Percentiles rank a stretch among this genome's conserved stretches.
phyloP scores from a whole-genome alignment of 352 stramenopile genomes.

The Phytopythium ostracodes region DNA sequence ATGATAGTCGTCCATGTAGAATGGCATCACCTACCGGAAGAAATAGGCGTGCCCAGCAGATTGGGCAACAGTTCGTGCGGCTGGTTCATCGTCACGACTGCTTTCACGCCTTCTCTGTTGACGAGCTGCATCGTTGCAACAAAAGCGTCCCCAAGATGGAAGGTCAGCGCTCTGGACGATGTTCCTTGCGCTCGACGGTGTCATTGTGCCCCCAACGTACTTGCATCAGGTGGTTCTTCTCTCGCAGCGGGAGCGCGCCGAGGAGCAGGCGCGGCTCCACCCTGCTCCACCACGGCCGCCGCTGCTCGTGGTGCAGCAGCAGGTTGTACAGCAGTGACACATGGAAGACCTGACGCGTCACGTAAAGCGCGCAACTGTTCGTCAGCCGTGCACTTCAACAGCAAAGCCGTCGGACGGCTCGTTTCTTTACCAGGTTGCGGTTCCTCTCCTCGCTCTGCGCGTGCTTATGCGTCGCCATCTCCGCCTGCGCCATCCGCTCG shows the following conservation, averaged over 20 bases:
- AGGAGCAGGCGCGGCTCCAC: slow-evolving; percentile 63
- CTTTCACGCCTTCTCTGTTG: slow-evolving; percentile 45
- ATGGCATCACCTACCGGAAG: slow-evolving; percentile 27
- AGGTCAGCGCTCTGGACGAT: background rate
- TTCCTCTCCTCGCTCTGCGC: background rate
- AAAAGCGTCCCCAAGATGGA: background rate
- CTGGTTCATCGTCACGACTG: slow-evolving; percentile 82
- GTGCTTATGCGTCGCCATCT: background rate
- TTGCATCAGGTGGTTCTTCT: slow-evolving; percentile 47
- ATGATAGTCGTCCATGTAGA: too few relatives aligned
- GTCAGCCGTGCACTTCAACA: background rate
- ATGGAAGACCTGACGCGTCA: slow-evolving; percentile 73
- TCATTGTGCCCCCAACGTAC: slow-evolving; percentile 16
- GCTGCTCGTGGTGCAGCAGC: slow-evolving; percentile 30
- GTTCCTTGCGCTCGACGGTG: too few relatives aligned
- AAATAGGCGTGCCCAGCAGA: slow-evolving; percentile 51
- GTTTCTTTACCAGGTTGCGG: background rate
- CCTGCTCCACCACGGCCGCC: slow-evolving; percentile 70
- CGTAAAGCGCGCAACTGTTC: background rate
- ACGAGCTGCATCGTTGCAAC: slow-evolving; percentile 27
- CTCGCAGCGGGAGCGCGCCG: slow-evolving; percentile 55
- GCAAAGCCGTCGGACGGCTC: background rate
- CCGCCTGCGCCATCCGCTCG: background rate
- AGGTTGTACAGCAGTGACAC: slow-evolving; percentile 83
- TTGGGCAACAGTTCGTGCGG: slow-evolving; percentile 61